Percentiles rank a stretch among this genome's conserved stretches.
phyloP scores from a whole-genome alignment of 75 land plant species.

The Sequoia sempervirens region DNA sequence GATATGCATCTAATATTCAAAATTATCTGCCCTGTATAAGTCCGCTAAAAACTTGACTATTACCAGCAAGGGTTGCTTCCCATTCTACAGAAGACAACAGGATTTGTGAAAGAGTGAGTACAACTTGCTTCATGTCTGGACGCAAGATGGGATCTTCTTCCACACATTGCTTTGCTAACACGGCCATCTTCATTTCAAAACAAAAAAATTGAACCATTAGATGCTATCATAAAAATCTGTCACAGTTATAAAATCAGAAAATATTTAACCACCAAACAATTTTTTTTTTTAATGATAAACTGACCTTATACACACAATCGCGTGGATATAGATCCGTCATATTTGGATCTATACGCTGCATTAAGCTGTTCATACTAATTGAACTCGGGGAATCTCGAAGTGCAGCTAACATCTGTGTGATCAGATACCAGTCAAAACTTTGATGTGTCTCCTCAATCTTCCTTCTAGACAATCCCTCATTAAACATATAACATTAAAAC shows the following conservation, averaged over 20 bases:
- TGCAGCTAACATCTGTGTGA: constrained; percentile 61
- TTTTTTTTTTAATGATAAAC: not conserved
- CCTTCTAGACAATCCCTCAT: not conserved
- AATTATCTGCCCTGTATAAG: constrained; percentile 80
- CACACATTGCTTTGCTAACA: constrained; percentile 75
- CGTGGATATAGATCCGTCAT: constrained; percentile 69
- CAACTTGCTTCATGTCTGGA: constrained; percentile 84
- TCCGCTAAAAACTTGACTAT: constrained; percentile 86
- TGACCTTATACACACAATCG: constrained; percentile 73
- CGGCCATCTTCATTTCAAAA: constrained; percentile 49
- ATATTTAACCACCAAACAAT: constrained; percentile 6
- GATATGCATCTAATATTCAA: not conserved
- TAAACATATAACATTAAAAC: not conserved
- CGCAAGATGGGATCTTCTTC: constrained; percentile 79
- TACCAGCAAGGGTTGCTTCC: constrained; percentile 87
- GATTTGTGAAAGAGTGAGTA: constrained; percentile 69
- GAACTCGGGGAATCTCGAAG: constrained; percentile 51
- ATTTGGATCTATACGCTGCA: constrained; percentile 54
- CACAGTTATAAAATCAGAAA: not conserved
- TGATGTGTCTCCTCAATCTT: not conserved
- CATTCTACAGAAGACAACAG: constrained; percentile 75
- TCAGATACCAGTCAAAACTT: constrained; percentile 6
- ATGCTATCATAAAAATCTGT: constrained; percentile 3
- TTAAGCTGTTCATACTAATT: constrained; percentile 52
- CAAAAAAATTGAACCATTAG: not conserved